Conservation (phyloP, 1,139 yeast genomes). For the Arxiozyma bovina region DNA sequence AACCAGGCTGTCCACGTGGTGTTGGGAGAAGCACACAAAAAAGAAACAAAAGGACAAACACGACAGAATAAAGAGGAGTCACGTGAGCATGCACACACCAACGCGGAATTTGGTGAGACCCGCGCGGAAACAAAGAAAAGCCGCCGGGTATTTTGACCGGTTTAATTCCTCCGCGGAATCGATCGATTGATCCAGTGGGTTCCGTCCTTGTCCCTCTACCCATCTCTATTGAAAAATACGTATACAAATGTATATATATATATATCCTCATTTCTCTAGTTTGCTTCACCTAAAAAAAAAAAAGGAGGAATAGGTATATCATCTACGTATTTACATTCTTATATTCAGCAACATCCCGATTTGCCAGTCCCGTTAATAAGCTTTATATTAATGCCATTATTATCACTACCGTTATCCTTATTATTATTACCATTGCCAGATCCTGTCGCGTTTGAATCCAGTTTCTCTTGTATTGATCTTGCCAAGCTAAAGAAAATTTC, state of each 20-base stretch:
- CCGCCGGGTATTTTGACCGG: not conserved
- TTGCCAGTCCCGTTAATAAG: slow-evolving; percentile 19
- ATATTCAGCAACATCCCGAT: slow-evolving; percentile 20
- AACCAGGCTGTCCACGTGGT: too few relatives aligned
- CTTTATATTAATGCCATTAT: slow-evolving; percentile 29
- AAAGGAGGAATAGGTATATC: too few relatives aligned
- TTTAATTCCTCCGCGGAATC: too few relatives aligned
- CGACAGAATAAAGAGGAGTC: too few relatives aligned
- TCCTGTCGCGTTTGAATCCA: slow-evolving; percentile 34
- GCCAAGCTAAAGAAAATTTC: slow-evolving; percentile 88
- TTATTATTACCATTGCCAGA: slow-evolving; percentile 19
- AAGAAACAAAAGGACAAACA: too few relatives aligned
- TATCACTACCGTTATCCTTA: slow-evolving; percentile 11
- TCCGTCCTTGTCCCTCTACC: too few relatives aligned
- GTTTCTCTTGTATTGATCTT: slow-evolving; percentile 75
- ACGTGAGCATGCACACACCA: not conserved
- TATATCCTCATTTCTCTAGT: too few relatives aligned
- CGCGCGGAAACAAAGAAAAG: not conserved
- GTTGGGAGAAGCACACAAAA: not conserved
- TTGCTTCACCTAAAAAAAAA: too few relatives aligned
- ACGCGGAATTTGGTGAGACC: not conserved
- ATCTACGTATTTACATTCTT: too few relatives aligned
- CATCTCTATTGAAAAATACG: too few relatives aligned
- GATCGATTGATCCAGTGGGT: too few relatives aligned
- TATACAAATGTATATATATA: too few relatives aligned